Evolutionary conservation across 2,329 filamentous ascomycete genomes (phyloP), one percentile per base, ranked within the genome.

Genomic region (Stagonosporopsis cucurbitacearum): DNA sequence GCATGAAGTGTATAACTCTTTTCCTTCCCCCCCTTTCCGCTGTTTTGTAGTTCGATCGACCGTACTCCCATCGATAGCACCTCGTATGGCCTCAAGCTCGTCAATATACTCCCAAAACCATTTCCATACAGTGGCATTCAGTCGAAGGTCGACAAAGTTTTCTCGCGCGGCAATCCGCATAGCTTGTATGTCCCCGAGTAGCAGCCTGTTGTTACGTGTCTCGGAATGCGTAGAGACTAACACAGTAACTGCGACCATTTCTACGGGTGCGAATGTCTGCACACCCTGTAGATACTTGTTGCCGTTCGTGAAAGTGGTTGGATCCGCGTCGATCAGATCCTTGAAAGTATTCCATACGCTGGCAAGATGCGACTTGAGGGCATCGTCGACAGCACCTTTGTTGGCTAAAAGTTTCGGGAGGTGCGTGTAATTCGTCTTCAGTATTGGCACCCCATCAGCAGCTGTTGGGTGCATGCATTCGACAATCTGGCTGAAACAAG

Each of bases 401-500:
- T 75, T 73, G 36, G 59, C 57, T 6, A 74, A n/a, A 3, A 76
- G 42, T 35, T 65, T 70, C 0, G 64, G 62, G 0, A 75, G 44
- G 19, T 57, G 33, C 1, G 26, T 56, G 12, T 65, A 17, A 12
- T 57, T 66, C 0, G 66, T 67, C 50, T 66, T 71, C 6, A 74
- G 30, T 2, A 40, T 32, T 6, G 73, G 73, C 1, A 64, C 41
- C 2, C 70, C 68, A 36, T 68, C 67, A 0, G 66, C 33, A 28
- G 46, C 53, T 15, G 54, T 60, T 4, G 70, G 67, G 40, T 71
- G 58, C 58, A 66, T 60, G 15, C 70, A 66, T 48, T 77, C 75
- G 2, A 76, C n/a, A 9, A 77, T 75, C 48, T 75, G 72, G 39
- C 65, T 70, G 54, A 76, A 77, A 37, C 71, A 77, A 0, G 62